These are phyloP conservation scores for Aegilops umbellulata DNA, from an alignment of 176 grass and related monocot species.

Conservation along the genomic window DNA sequence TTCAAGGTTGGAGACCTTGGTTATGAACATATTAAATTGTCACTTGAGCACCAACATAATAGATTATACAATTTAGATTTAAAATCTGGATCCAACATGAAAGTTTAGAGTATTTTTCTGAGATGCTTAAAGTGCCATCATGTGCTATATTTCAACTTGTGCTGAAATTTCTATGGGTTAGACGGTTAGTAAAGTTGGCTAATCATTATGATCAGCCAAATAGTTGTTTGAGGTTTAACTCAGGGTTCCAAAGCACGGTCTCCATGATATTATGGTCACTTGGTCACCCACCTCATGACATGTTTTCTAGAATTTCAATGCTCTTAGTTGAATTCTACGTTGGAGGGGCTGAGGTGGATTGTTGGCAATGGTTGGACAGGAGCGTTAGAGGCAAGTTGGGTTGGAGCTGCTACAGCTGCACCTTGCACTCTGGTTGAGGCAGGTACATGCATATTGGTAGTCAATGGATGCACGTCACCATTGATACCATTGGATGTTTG, in stretches of 20 bases:
- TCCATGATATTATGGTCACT: neutral
- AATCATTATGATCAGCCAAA: neutral
- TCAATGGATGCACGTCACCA: neutral
- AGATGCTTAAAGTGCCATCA: neutral
- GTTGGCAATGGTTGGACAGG: neutral
- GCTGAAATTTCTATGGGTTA: neutral
- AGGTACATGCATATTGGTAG: neutral
- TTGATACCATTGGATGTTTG: neutral
- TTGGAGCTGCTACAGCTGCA: neutral
- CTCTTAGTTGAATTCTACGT: neutral
- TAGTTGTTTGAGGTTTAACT: neutral
- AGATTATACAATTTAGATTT: neutral
- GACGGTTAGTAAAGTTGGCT: slow-evolving; percentile 3
- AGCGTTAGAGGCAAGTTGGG: neutral
- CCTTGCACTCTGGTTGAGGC: neutral
- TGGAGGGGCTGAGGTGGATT: neutral
- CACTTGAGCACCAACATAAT: neutral
- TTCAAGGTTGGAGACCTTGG: too few species aligned
- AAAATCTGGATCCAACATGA: neutral
- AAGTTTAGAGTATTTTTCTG: neutral
- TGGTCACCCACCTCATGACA: neutral
- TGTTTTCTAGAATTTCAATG: neutral
- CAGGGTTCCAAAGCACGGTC: neutral
- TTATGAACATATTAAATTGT: neutral
- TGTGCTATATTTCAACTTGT: neutral